phyloP scores from a whole-genome alignment of 1,284 basidiomycete species.

The Caloboletus firmus region DNA sequence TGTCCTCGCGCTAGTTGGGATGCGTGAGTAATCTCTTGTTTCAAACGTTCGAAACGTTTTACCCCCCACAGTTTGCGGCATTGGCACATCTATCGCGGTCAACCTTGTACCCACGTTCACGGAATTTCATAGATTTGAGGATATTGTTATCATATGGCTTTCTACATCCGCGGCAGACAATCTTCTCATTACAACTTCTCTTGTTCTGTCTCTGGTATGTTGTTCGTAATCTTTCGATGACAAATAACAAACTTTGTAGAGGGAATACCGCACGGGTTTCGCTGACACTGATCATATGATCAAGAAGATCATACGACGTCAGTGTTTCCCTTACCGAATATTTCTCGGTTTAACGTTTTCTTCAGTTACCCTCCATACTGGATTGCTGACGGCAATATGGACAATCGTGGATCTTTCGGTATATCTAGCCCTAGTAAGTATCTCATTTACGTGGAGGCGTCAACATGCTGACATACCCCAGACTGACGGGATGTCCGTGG shows the following conservation, averaged over 20 bases:
- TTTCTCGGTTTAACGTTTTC: background rate
- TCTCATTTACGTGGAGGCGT: background rate
- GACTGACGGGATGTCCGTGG: constrained; percentile 23
- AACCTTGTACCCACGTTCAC: constrained; percentile 32
- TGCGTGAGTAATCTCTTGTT: constrained; percentile 13
- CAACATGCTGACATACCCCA: constrained; percentile 11
- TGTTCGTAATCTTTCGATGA: background rate
- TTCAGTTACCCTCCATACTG: constrained; percentile 40
- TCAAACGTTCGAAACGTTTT: background rate
- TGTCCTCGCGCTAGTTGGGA: constrained; percentile 28
- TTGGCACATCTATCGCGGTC: constrained; percentile 36
- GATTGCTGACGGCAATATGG: constrained; percentile 38
- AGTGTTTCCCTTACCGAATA: background rate
- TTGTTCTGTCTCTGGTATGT: constrained; percentile 33
- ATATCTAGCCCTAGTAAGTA: constrained; percentile 33
- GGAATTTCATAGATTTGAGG: constrained; percentile 34
- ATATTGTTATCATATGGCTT: constrained; percentile 37
- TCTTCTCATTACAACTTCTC: constrained; percentile 29
- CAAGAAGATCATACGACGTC: constrained; percentile 36
- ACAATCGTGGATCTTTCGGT: constrained; percentile 33
- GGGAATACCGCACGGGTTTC: constrained; percentile 34
- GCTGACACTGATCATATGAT: constrained; percentile 35
- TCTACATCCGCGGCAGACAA: constrained; percentile 31
- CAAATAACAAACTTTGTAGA: constrained; percentile 13
- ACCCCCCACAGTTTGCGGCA: constrained; percentile 27